Conservation (phyloP, 257 asterid genomes). For the Osmanthus fragrans region DNA sequence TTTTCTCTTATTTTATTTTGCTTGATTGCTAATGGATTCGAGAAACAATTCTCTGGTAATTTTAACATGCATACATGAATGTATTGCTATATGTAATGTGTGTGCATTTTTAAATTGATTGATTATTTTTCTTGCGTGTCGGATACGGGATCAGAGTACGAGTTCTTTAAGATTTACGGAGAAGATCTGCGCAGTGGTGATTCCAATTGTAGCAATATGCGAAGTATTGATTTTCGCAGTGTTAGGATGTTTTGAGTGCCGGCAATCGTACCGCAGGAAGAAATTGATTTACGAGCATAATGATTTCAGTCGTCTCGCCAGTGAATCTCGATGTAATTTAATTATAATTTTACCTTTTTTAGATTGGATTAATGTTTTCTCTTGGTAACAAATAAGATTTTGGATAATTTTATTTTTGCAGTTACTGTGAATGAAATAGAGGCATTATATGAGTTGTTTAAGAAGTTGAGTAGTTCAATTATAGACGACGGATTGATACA, state of each 20-base stretch:
- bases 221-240: constrained; percentile 53
- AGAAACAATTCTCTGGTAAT: constrained; percentile 31
- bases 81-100: not conserved
- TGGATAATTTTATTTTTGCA: constrained; percentile 27
- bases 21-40: constrained; percentile 33
- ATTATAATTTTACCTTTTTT: not conserved
- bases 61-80: not conserved
- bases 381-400: not conserved
- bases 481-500: constrained; percentile 88
- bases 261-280: constrained; percentile 2
- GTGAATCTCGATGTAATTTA: constrained; percentile 64
- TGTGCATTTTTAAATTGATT: not conserved
- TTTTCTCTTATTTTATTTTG: not conserved
- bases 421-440: constrained; percentile 81
- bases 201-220: constrained; percentile 50
- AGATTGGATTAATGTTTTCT: not conserved
- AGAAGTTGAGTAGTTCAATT: constrained; percentile 75
- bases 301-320: constrained; percentile 52
- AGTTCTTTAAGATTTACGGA: constrained; percentile 54
- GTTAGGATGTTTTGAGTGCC: constrained; percentile 56
- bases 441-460: constrained; percentile 78
- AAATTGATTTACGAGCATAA: constrained; percentile 27
- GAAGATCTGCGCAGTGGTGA: constrained; percentile 48
- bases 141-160: constrained; percentile 24
- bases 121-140: not conserved